Evolutionary conservation across 2,329 filamentous ascomycete genomes (phyloP), one percentile per base, ranked within the genome.

Genomic region (Claviceps paspali): DNA sequence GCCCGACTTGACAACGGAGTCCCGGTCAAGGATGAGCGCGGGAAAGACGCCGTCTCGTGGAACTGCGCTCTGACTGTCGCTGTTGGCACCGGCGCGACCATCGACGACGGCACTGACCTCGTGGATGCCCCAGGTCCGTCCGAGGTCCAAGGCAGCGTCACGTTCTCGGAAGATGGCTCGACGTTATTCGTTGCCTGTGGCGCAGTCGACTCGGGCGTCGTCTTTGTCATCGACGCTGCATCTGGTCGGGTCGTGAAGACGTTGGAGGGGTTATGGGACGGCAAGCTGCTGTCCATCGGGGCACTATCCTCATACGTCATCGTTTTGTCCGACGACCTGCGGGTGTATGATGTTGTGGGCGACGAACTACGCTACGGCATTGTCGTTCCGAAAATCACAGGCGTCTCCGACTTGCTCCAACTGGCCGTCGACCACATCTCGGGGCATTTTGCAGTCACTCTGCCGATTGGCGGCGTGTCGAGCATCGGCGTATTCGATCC

Each of bases 131-230:
- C 41, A n/a, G 33, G 23, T 29, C 45, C 40, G 54, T 64, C 42
- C 15, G 49, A 57, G 27, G 48, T 50, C n/a, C 70, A 74, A 40
- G 83, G 82, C 11, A 74, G 72, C 31, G 56, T 95, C 29, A 67
- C 77, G 18, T 94, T 83, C 53, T 93, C 86, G 0, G 75, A 83
- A 44, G 86, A 94, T 53, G 84, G 83, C 1, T 92, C 85, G 10
- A 73, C 82, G 2, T 62, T 93, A n/a, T 85, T 84, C 35, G 76
- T 77, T 33, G 76, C 74, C 4, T 71, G 67, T 45, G 70, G 68
- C 23, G 60, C 62, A 22, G 53, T 61, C 8, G 66, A 73, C 34
- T 62, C 70, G 5, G 76, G 77, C 5, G 64, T 77, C 12, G 66
- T 92, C 9, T 76, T 91, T 49, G 67, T 94, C 37, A 73, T 96